Conservation (phyloP, 192 early-diverging fungal genomes). For the Backusella tuberculispora region DNA sequence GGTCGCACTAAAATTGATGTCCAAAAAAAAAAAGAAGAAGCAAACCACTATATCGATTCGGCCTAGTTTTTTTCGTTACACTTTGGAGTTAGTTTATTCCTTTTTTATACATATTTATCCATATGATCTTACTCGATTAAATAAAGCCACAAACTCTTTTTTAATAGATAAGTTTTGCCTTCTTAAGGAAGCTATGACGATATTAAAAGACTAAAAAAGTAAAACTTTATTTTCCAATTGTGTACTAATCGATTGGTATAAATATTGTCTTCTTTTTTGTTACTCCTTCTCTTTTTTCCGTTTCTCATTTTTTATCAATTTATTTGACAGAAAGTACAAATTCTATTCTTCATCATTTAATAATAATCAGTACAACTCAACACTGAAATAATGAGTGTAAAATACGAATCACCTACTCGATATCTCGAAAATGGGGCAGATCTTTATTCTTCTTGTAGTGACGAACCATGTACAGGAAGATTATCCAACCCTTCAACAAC, state of each 20-base stretch:
- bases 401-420: constrained; percentile 20
- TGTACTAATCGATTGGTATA: background rate
- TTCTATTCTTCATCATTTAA: background rate
- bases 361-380: background rate
- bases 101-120: background rate
- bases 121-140: background rate
- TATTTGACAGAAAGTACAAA: background rate
- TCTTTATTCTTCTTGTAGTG: background rate
- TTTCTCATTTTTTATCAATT: background rate
- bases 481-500: constrained; percentile 13
- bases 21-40: too few relatives aligned
- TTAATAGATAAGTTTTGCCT: constrained; percentile 4
- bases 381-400: constrained; percentile 14
- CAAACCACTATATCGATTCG: background rate
- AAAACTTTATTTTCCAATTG: constrained; percentile 10
- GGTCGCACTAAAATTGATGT: too few relatives aligned
- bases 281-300: background rate
- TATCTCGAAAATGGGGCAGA: background rate
- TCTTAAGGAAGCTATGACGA: constrained; percentile 2
- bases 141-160: background rate
- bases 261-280: background rate
- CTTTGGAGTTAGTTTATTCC: background rate
- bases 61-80: background rate
- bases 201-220: background rate
- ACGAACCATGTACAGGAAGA: background rate